Base-by-base conservation (phyloP, 2,329 filamentous ascomycete species). In the Colletotrichum salicis region DNA sequence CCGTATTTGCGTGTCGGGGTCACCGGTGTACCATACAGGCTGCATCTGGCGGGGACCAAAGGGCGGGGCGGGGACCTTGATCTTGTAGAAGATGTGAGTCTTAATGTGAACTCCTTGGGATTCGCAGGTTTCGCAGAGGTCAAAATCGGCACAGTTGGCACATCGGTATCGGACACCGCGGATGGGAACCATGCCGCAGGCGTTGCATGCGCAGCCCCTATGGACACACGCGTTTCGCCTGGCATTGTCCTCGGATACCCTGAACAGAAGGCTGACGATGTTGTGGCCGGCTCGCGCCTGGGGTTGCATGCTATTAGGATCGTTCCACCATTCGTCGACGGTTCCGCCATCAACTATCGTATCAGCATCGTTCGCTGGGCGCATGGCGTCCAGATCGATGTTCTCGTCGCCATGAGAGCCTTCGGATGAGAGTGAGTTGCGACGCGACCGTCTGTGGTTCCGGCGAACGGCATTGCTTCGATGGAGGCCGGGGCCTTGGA, bases 21-120 rank as follows among this genome's bases (percentile, higher is more conserved):
- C 94, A 55, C 95, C 95, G 1, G 95, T 93, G 79, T 97, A 98
- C 90, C 93, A 96, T 1, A 95, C 90, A 7, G 93, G 92, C 76
- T 94, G 92, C 78, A 92, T 93, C 80, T 96, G 92, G 63, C 94
- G 90, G 2, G 93, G 92, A 3, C 93, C 93, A 68, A 97, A 91
- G 35, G 94, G 93, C 0, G 95, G 94, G 1, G 95, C 93, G 1
- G 96, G 96, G 12, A 98, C 92, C 67, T 92, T 92, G 78, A 99
- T 93, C 81, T 98, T 98, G 87, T 97, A 97, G 82, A 99, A 98
- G 57, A 98, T 90, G 81, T 99, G 96, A 1, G 95, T 97, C 80
- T 96, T 97, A 78, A 89, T 91, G 79, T 97, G 96, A 2, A 92
- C 83, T 27, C 90, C 89, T 76, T 91, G 90, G 5, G 93, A 90